Conservation (phyloP, 306 rosid species). For the Vigna mungo region DNA sequence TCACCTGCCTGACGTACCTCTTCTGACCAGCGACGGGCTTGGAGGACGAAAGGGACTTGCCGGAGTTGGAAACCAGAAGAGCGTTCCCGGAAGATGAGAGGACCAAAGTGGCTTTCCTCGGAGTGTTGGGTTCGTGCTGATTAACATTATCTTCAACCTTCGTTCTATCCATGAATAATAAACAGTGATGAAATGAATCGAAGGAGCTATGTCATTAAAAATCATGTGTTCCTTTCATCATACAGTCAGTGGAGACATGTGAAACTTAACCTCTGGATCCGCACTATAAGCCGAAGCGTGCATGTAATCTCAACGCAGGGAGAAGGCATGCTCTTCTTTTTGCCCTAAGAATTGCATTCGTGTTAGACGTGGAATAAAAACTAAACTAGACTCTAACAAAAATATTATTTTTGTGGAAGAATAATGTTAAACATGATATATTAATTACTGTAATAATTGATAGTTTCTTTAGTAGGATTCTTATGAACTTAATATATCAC, state of each 20-base stretch:
- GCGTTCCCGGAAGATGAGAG: slow-evolving; percentile 57
- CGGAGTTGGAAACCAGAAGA: slow-evolving; percentile 52
- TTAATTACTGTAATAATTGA: too few relatives aligned
- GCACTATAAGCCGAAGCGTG: slow-evolving; percentile 20
- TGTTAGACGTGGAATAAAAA: too few relatives aligned
- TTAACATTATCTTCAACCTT: slow-evolving; percentile 17
- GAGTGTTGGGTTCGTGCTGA: slow-evolving; percentile 45
- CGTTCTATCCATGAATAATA: background rate
- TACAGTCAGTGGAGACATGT: background rate
- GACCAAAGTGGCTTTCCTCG: slow-evolving; percentile 45
- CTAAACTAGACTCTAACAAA: too few relatives aligned
- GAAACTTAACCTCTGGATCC: slow-evolving; percentile 21
- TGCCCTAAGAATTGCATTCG: too few relatives aligned
- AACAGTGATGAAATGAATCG: background rate
- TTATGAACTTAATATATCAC: too few relatives aligned
- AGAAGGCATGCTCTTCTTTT: too few relatives aligned
- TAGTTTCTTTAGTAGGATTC: too few relatives aligned
- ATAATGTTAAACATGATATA: too few relatives aligned
- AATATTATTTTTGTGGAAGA: too few relatives aligned
- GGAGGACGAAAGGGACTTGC: slow-evolving; percentile 48
- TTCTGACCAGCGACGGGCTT: slow-evolving; percentile 43
- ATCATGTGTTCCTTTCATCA: background rate
- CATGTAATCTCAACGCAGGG: too few relatives aligned
- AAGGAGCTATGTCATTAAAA: background rate
- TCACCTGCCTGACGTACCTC: slow-evolving; percentile 78